Evolutionary conservation across 1,284 basidiomycete genomes (phyloP).

Genomic region (Sphaerobolus stellatus): DNA sequence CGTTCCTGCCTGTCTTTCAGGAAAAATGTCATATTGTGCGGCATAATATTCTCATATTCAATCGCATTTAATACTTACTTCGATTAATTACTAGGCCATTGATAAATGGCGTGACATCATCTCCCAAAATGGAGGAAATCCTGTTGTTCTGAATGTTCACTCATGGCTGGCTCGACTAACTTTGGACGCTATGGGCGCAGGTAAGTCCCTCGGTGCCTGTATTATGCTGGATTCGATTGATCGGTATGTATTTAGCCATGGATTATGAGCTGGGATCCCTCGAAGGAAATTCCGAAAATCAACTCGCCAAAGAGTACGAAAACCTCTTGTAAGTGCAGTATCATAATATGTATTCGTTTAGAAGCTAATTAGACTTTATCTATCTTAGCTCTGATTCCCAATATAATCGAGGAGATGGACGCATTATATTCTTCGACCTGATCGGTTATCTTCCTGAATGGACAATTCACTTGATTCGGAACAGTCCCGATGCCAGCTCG

Average conservation of each 20-base stretch:
- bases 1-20: conserved; percentile 50
- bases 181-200: conserved; percentile 31
- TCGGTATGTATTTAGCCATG: conserved; percentile 32
- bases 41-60: conserved; percentile 9
- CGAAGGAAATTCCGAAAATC: conserved; percentile 9
- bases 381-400: background rate
- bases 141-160: conserved; percentile 39
- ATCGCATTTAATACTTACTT: no score
- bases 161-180: conserved; percentile 32
- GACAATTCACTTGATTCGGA: background rate
- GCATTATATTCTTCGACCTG: conserved; percentile 1
- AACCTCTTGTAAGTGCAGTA: conserved; percentile 30
- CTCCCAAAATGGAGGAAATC: conserved; percentile 13
- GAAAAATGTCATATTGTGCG: conserved; percentile 37
- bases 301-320: conserved; percentile 24
- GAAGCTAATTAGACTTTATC: no score
- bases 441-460: background rate
- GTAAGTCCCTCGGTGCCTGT: background rate
- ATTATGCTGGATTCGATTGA: background rate
- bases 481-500: background rate
- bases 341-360: no score
- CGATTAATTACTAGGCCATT: conserved; percentile 35
- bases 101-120: conserved; percentile 49
- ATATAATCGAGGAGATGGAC: background rate
- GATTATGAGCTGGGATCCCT: conserved; percentile 39